Evolutionary conservation across 2,329 filamentous ascomycete species (phyloP).

Genomic region (Plectosphaerella sp.): DNA sequence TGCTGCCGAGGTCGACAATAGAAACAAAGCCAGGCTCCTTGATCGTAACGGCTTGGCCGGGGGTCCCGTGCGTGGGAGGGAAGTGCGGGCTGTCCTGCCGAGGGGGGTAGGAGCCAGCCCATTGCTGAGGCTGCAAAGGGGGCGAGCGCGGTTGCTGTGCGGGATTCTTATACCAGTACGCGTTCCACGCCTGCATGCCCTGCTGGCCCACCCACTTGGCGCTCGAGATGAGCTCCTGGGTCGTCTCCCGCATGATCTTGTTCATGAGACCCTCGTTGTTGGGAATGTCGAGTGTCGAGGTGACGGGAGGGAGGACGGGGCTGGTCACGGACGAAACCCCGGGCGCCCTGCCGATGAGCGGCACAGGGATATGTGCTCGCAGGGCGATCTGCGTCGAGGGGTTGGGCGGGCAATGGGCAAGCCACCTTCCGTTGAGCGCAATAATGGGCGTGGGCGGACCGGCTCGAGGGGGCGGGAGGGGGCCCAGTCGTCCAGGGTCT

Average conservation of each 20-base stretch:
- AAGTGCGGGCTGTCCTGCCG: slow-evolving; percentile 54
- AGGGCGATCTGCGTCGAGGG: slow-evolving; percentile 67
- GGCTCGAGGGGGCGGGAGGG: slow-evolving; percentile 28
- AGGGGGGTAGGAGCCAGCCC: slow-evolving; percentile 38
- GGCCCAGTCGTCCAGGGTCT: slow-evolving; percentile 34
- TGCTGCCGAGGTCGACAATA: slow-evolving; percentile 63
- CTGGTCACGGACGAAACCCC: slow-evolving; percentile 58
- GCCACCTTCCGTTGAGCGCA: slow-evolving; percentile 67
- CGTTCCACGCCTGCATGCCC: slow-evolving; percentile 72
- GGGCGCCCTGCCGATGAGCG: slow-evolving; percentile 49
- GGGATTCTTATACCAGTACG: slow-evolving; percentile 66
- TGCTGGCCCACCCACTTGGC: slow-evolving; percentile 76
- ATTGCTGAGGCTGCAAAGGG: slow-evolving; percentile 36
- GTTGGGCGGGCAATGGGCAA: slow-evolving; percentile 72
- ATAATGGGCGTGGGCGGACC: slow-evolving; percentile 59
- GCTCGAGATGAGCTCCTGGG: slow-evolving; percentile 71
- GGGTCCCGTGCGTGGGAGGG: slow-evolving; percentile 68
- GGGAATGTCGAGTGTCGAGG: slow-evolving; percentile 67
- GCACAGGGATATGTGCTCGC: slow-evolving; percentile 59
- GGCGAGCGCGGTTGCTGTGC: slow-evolving; percentile 41
- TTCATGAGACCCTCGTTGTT: slow-evolving; percentile 68
- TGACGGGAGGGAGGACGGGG: slow-evolving; percentile 63
- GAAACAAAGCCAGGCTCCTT: slow-evolving; percentile 72
- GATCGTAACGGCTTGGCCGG: slow-evolving; percentile 45
- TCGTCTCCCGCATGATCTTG: slow-evolving; percentile 73